A percentile compares a stretch with the other conserved stretches of the same genome.
Conservation (phyloP, 106 monocot species). For the Phalaenopsis aphrodite region DNA sequence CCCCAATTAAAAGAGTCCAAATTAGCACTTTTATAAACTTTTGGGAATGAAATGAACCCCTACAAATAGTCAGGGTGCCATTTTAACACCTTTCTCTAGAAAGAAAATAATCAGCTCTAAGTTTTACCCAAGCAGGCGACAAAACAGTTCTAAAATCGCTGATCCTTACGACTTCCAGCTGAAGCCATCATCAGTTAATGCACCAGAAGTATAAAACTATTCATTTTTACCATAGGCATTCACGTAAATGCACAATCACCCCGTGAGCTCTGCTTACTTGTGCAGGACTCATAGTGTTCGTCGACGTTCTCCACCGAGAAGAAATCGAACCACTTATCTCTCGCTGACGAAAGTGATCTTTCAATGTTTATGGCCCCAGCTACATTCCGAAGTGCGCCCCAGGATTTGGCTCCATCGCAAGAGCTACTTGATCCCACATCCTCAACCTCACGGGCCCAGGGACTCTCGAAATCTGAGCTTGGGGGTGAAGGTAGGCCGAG, state of each 20-base stretch:
- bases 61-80: too few relatives aligned
- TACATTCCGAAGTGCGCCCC: constrained; percentile 3
- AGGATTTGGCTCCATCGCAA: constrained; percentile 25
- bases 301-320: constrained; percentile 7
- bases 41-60: too few relatives aligned
- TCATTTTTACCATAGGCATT: background rate
- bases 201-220: background rate
- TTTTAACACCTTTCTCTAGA: too few relatives aligned
- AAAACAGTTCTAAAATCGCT: background rate
- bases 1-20: too few relatives aligned
- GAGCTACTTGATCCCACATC: constrained; percentile 48
- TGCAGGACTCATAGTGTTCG: constrained; percentile 24
- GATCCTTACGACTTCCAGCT: background rate
- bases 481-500: constrained; percentile 37
- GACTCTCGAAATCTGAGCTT: constrained; percentile 14
- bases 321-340: constrained; percentile 26
- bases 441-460: constrained; percentile 29
- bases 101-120: too few relatives aligned
- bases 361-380: constrained; percentile 1
- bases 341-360: constrained; percentile 5
- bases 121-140: too few relatives aligned
- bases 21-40: too few relatives aligned
- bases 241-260: constrained; percentile 6
- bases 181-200: background rate
- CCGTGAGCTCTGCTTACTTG: constrained; percentile 27